phyloP scores from a whole-genome alignment of 345 rosid genomes.

The Eucalyptus guilfoylei region DNA sequence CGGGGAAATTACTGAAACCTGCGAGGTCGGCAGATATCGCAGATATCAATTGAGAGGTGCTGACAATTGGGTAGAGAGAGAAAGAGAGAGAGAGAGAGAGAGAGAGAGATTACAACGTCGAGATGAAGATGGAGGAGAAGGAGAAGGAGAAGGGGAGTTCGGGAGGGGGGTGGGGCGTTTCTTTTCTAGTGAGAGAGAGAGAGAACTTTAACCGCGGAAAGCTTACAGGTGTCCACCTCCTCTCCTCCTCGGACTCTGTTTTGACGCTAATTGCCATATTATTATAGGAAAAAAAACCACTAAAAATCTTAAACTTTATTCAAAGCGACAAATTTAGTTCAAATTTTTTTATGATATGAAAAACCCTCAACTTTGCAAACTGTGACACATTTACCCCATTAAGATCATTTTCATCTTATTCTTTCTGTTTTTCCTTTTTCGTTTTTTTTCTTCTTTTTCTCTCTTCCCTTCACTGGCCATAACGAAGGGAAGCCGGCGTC shows the following conservation, averaged over 20 bases:
- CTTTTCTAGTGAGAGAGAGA: not conserved
- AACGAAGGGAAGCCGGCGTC: no score
- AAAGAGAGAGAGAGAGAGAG: not conserved
- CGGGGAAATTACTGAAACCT: not conserved
- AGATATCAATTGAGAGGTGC: not conserved
- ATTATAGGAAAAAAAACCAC: no score
- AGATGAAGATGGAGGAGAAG: not conserved
- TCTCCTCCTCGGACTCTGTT: not conserved
- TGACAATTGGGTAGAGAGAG: not conserved
- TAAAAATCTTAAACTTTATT: no score
- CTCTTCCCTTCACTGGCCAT: no score
- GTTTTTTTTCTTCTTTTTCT: no score
- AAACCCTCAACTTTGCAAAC: no score
- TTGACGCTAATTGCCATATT: not conserved
- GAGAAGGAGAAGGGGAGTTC: not conserved
- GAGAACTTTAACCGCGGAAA: not conserved
- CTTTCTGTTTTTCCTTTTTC: no score
- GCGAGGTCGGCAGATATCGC: not conserved
- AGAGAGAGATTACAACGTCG: not conserved
- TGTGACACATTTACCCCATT: no score
- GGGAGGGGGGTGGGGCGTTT: not conserved
- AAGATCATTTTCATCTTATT: no score
- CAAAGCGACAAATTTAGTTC: no score
- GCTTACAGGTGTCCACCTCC: not conserved
- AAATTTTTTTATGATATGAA: no score